phyloP scores from a whole-genome alignment of 805 yeast species.

The Pichia pseudocactophila region DNA sequence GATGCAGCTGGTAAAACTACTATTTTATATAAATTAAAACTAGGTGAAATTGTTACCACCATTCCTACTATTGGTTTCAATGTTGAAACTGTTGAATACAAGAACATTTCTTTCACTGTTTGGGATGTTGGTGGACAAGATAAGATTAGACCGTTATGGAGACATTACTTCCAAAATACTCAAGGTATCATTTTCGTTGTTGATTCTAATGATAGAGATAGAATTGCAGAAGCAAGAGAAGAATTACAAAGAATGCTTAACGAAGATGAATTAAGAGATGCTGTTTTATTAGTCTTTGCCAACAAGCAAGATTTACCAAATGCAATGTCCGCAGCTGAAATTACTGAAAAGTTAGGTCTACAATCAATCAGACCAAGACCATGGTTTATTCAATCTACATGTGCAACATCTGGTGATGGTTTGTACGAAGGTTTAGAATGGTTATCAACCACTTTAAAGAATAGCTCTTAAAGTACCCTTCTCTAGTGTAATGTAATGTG shows the following conservation, averaged over 20 bases:
- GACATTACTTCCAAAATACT: constrained; percentile 97
- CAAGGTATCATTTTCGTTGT: constrained; percentile 98
- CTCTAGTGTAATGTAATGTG: neutral
- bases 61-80: constrained; percentile 97
- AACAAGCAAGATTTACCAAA: constrained; percentile 98
- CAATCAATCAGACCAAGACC: constrained; percentile 98
- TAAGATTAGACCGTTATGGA: constrained; percentile 97
- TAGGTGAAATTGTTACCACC: constrained; percentile 93
- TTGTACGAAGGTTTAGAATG: constrained; percentile 96
- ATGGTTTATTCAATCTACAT: constrained; percentile 98
- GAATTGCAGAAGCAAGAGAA: constrained; percentile 96
- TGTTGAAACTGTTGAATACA: constrained; percentile 95
- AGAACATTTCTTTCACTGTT: constrained; percentile 91
- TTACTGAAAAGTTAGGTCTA: constrained; percentile 92
- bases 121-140: constrained; percentile 99
- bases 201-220: constrained; percentile 96
- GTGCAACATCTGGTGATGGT: constrained; percentile 99
- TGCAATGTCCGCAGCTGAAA: constrained; percentile 98
- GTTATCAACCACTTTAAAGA: constrained; percentile 87
- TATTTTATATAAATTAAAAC: constrained; percentile 85
- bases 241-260: constrained; percentile 96
- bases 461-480: constrained; percentile 30
- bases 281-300: constrained; percentile 89
- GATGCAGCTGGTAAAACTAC: constrained; percentile 99
- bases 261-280: constrained; percentile 97